These are phyloP conservation scores for Penicillium maclennaniae DNA, from an alignment of 495 filamentous ascomycete species.

Conservation along the genomic window DNA sequence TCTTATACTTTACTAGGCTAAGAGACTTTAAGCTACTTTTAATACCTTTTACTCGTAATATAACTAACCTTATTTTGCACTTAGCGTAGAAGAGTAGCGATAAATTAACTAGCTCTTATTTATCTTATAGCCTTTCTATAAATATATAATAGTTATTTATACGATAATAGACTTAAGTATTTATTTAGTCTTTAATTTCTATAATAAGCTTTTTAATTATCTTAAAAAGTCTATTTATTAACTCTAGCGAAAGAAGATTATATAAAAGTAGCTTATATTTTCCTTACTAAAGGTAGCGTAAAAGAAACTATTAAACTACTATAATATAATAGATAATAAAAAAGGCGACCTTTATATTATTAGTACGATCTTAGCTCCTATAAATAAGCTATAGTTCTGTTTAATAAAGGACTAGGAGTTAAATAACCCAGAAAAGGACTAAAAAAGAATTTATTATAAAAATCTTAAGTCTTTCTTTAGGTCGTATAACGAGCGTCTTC, in stretches of 20 bases:
- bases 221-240: slow-evolving; percentile 1
- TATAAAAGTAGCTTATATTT: slow-evolving; percentile 15
- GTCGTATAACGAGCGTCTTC: neutral
- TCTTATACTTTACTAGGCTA: neutral
- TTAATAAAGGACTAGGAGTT: slow-evolving; percentile 7
- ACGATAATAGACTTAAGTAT: slow-evolving; percentile 15
- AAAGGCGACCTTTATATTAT: slow-evolving; percentile 14
- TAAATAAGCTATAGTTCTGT: slow-evolving; percentile 24
- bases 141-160: slow-evolving; percentile 3
- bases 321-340: slow-evolving; percentile 9
- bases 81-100: neutral
- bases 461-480: neutral
- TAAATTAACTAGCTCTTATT: neutral
- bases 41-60: neutral
- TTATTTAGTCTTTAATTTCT: slow-evolving; percentile 16
- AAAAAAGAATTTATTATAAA: neutral
- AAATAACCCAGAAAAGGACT: neutral
- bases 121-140: too few relatives aligned
- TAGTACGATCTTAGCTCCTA: slow-evolving; percentile 15
- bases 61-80: too few relatives aligned
- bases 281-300: neutral
- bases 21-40: too few relatives aligned
- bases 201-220: slow-evolving; percentile 14
- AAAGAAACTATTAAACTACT: slow-evolving; percentile 17
- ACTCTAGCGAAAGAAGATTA: slow-evolving; percentile 2